Conservation (phyloP, 192 early-diverging fungal genomes). For the Coemansia sp. region DNA sequence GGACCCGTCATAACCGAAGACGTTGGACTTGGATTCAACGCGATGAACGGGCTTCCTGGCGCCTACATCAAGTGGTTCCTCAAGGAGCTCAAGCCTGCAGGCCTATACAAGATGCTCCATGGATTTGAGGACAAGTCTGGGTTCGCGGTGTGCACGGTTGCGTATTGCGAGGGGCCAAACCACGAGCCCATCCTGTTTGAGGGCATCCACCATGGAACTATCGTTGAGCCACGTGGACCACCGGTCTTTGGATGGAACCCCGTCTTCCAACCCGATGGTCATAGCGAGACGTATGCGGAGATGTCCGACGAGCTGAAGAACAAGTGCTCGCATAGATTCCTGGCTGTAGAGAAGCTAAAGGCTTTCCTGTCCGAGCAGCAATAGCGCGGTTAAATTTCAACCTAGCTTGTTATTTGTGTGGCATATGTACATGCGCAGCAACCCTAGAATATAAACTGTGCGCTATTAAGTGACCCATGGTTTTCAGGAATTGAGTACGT, state of each 20-base stretch:
- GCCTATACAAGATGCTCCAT: slow-evolving; percentile 75
- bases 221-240: slow-evolving; percentile 85
- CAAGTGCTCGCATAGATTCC: slow-evolving; percentile 84
- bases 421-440: not conserved
- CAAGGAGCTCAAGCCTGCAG: slow-evolving; percentile 71
- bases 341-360: slow-evolving; percentile 73
- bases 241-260: slow-evolving; percentile 95
- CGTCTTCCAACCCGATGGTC: slow-evolving; percentile 85
- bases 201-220: slow-evolving; percentile 75
- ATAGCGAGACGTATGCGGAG: slow-evolving; percentile 78
- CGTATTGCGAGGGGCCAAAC: slow-evolving; percentile 79
- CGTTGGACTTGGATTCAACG: slow-evolving; percentile 92
- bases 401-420: not conserved
- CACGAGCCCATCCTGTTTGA: slow-evolving; percentile 86
- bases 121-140: slow-evolving; percentile 91
- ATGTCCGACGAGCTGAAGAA: slow-evolving; percentile 86
- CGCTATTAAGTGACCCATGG: not conserved
- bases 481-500: not conserved
- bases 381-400: not conserved
- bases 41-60: slow-evolving; percentile 89
- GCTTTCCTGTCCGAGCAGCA: slow-evolving; percentile 32
- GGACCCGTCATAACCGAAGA: slow-evolving; percentile 90
- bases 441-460: not conserved
- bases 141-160: slow-evolving; percentile 90
- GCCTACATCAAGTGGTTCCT: slow-evolving; percentile 96